Percentiles rank a stretch among this genome's conserved stretches.
phyloP scores from a whole-genome alignment of 805 yeast species.

The Wickerhamia fluorescens region DNA sequence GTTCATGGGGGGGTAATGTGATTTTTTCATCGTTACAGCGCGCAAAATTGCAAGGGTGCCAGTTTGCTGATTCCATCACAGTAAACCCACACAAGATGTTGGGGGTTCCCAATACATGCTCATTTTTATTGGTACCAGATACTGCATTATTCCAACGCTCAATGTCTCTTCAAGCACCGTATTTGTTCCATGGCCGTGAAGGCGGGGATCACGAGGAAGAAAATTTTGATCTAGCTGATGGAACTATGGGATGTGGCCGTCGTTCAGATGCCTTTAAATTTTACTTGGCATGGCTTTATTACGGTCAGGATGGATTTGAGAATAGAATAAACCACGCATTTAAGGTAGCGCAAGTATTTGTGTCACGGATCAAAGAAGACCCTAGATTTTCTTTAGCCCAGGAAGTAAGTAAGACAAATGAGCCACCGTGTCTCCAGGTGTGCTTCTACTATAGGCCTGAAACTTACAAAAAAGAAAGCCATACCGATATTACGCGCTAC shows the following conservation, averaged over 20 bases:
- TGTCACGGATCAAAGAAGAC: conserved; percentile 27
- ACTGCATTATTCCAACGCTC: conserved; percentile 59
- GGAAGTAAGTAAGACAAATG: conserved; percentile 1
- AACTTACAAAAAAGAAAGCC: conserved; percentile 17
- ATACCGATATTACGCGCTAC: conserved; percentile 50
- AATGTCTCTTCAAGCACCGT: conserved; percentile 74
- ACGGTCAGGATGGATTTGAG: conserved; percentile 61
- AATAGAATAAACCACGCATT: conserved; percentile 69
- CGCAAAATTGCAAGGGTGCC: conserved; percentile 48
- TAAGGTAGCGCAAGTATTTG: conserved; percentile 56
- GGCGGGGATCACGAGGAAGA: conserved; percentile 39
- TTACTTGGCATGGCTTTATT: conserved; percentile 76
- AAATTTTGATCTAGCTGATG: conserved; percentile 75
- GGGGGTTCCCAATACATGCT: conserved; percentile 77
- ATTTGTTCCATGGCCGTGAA: conserved; percentile 59
- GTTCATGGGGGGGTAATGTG: conserved; percentile 88
- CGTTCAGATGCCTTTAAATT: conserved; percentile 76
- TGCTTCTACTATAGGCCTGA: conserved; percentile 66
- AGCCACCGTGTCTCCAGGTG: conserved; percentile 74
- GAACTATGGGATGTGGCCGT: conserved; percentile 90
- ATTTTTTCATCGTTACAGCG: conserved; percentile 53
- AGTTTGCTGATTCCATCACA: conserved; percentile 69
- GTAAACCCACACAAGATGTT: conserved; percentile 83
- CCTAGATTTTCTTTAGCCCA: conserved; percentile 47
- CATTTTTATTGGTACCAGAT: conserved; percentile 69